Percentiles rank a stretch among this genome's conserved stretches.
Evolutionary conservation across 78 protist species (phyloP).

Genomic region (Capsaspora owczarzaki): DNA sequence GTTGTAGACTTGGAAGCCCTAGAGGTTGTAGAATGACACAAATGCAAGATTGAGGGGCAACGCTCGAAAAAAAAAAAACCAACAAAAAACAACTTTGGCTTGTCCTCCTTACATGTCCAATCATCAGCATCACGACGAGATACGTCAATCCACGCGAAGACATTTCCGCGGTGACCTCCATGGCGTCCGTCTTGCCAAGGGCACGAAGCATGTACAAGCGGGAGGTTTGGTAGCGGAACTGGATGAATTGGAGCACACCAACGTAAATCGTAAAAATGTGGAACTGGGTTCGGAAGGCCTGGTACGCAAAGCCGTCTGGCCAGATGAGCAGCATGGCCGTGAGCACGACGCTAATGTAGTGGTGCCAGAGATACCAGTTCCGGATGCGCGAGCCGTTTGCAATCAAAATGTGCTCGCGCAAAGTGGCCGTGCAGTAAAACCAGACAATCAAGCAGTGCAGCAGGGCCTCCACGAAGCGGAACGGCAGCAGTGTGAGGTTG

Average conservation of each 20-base stretch:
- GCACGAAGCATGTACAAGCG: neutral
- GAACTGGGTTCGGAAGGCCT: neutral
- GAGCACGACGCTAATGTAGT: neutral
- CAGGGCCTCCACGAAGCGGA: neutral
- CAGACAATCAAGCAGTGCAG: neutral
- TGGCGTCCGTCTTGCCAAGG: neutral
- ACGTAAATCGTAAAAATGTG: neutral
- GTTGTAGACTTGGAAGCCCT: neutral
- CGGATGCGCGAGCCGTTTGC: slow-evolving; percentile 9
- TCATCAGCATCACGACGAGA: neutral
- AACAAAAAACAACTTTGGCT: neutral
- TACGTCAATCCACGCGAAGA: neutral
- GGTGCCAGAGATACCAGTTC: slow-evolving; percentile 14
- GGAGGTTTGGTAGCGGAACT: slow-evolving; percentile 10
- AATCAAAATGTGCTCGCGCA: neutral
- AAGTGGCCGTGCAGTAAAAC: neutral
- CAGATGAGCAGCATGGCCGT: neutral
- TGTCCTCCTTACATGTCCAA: neutral
- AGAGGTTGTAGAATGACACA: neutral
- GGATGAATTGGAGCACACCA: slow-evolving; percentile 2
- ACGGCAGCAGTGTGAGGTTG: neutral
- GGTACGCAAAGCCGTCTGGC: neutral
- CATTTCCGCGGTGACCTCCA: neutral
- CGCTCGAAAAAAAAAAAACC: neutral
- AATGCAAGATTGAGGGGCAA: neutral